Percentiles rank a stretch among this genome's conserved stretches.
Evolutionary conservation across 176 grass and related monocot species (phyloP).

Genomic region (Ensete ventricosum): DNA sequence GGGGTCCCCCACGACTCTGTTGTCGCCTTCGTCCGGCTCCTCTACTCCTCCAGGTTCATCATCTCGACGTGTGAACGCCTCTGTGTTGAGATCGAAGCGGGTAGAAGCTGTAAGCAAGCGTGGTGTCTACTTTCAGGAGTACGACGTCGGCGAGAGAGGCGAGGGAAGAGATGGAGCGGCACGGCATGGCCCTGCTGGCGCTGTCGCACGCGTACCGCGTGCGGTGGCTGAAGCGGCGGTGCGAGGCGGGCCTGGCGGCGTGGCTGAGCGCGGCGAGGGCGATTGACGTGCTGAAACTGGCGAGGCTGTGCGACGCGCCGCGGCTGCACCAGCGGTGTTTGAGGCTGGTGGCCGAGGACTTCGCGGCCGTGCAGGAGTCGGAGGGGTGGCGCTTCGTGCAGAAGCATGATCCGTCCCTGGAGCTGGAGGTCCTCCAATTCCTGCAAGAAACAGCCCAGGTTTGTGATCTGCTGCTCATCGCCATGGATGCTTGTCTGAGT

Average conservation of each 20-base stretch:
- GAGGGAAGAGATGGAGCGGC: slow-evolving; percentile 28
- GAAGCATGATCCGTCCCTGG: slow-evolving; percentile 48
- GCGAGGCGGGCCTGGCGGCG: slow-evolving; percentile 39
- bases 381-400: slow-evolving; percentile 70
- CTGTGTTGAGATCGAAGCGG: background rate
- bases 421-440: slow-evolving; percentile 50
- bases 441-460: slow-evolving; percentile 46
- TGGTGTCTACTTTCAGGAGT: background rate
- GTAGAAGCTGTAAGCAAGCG: background rate
- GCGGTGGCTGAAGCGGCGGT: slow-evolving; percentile 59
- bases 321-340: slow-evolving; percentile 50
- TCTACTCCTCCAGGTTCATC: slow-evolving; percentile 41
- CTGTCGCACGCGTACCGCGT: slow-evolving; percentile 75
- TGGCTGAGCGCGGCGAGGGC: slow-evolving; percentile 36
- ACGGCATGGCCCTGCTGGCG: slow-evolving; percentile 59
- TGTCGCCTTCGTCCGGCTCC: slow-evolving; percentile 54
- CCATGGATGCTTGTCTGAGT: background rate
- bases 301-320: slow-evolving; percentile 73
- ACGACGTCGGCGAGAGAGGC: background rate
- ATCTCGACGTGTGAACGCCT: too few species aligned
- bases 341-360: slow-evolving; percentile 46
- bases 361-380: slow-evolving; percentile 38
- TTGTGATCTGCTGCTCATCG: background rate
- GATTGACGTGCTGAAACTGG: slow-evolving; percentile 73
- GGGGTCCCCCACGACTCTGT: slow-evolving; percentile 53